phyloP scores from a whole-genome alignment of 1,139 yeast species.

The Yamadazyma triangularis region DNA sequence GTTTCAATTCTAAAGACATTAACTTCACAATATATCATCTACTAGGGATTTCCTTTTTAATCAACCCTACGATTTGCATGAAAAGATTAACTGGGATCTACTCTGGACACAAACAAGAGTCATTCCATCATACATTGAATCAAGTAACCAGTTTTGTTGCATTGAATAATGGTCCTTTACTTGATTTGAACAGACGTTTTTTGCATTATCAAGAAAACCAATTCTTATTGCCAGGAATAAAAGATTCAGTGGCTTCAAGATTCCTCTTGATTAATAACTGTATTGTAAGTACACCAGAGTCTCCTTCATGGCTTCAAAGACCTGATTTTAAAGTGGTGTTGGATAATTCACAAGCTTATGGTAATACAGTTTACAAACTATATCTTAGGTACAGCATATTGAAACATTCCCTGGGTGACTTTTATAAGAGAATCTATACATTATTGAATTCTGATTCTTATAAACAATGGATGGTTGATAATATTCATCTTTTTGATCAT shows the following conservation, averaged over 20 bases:
- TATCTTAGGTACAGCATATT: background rate
- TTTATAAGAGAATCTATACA: constrained; percentile 3
- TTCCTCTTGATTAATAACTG: background rate
- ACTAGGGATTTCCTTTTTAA: background rate
- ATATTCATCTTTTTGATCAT: background rate
- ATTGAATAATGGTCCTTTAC: background rate
- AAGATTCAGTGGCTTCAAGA: background rate
- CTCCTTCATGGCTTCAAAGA: background rate
- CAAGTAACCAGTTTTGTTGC: background rate
- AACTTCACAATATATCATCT: background rate
- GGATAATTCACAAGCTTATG: background rate
- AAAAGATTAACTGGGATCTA: background rate
- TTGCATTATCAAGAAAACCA: background rate
- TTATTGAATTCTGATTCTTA: constrained; percentile 10
- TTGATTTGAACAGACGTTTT: no score
- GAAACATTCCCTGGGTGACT: background rate
- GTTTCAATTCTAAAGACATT: background rate
- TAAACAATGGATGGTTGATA: background rate
- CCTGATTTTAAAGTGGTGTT: background rate
- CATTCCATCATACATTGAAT: background rate
- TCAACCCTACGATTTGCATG: no score
- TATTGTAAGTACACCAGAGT: background rate
- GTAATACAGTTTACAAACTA: background rate
- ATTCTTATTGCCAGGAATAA: background rate
- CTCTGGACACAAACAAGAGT: background rate